A percentile compares a stretch with the other conserved stretches of the same genome.
Conservation (phyloP, 2,329 filamentous ascomycete species). For the Colletotrichum sp. region DNA sequence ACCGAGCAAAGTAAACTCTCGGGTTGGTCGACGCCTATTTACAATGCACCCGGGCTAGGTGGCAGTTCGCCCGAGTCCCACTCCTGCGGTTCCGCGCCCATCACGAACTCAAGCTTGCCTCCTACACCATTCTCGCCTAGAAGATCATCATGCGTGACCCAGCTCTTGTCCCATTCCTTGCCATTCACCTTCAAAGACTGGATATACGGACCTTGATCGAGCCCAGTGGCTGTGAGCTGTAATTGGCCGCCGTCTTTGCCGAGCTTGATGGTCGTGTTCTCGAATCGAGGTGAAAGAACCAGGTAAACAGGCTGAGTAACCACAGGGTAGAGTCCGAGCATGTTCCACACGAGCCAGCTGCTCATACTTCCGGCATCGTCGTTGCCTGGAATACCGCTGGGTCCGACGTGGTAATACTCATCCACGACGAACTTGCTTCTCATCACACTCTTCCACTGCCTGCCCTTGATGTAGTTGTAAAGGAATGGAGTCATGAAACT, state of each 20-base stretch:
- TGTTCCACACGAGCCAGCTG: conserved; percentile 61
- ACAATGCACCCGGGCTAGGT: conserved; percentile 46
- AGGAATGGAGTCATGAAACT: conserved; percentile 61
- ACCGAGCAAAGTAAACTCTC: neutral
- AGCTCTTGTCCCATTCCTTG: conserved; percentile 55
- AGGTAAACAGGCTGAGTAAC: conserved; percentile 63
- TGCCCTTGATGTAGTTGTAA: conserved; percentile 57
- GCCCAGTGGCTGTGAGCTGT: conserved; percentile 49
- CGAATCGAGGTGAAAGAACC: conserved; percentile 55
- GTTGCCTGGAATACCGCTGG: conserved; percentile 60
- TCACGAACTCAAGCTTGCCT: conserved; percentile 52
- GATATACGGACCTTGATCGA: conserved; percentile 54
- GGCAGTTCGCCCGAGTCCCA: conserved; percentile 56
- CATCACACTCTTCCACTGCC: conserved; percentile 56
- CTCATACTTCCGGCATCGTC: conserved; percentile 66
- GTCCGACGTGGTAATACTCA: conserved; percentile 50
- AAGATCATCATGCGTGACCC: conserved; percentile 58
- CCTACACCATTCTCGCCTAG: conserved; percentile 40
- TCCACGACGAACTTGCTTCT: conserved; percentile 54
- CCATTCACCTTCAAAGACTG: conserved; percentile 60
- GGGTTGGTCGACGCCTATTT: neutral
- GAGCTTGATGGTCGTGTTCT: conserved; percentile 51
- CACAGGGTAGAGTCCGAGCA: conserved; percentile 61
- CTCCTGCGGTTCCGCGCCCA: conserved; percentile 31
- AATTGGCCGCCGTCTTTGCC: conserved; percentile 42